Evolutionary conservation across 495 filamentous ascomycete genomes (phyloP), one percentile per base, ranked within the genome.

Genomic region (Penicillium antarcticum): DNA sequence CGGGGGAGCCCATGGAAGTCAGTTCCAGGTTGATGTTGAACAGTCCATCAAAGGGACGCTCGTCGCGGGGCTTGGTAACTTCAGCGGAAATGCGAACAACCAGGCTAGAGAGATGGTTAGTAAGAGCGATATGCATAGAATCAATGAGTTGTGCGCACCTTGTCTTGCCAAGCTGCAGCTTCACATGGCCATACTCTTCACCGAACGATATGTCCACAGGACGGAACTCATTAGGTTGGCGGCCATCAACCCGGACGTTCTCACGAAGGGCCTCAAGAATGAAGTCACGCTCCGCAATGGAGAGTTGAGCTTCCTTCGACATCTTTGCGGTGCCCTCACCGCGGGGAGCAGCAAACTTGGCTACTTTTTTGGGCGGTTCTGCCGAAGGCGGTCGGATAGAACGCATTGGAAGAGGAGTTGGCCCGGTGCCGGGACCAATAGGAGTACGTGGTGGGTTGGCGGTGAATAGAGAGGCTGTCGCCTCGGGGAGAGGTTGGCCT

Each of bases 1-100:
- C 84, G 11, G 94, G 91, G 23, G 90, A 91, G 18, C 88, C 85
- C 87, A 98, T 91, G n/a, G 91, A 88, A 42, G 83, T 86, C 55
- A 98, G 80, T 67, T 98, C 94, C 51, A 91, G 85, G 24, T 83
- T 80, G 64, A 98, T 97, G 45, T 81, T 88, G 72, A 97, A 97
- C 63, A 94, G 79, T 62, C 94, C 94, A 63, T 97, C 92, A 60
- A 96, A 96, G 42, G 91, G 91, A 23, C 94, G 86, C 66, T 97
- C 92, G 38, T 86, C 72, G 63, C 83, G 89, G 34, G 94, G 94
- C 45, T 86, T 80, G 13, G 86, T 84, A 36, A 97, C 85, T 72
- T 92, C 87, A 48, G 88, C 84, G n/a, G 91, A 92, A 49, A 95
- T 88, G 51, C 87, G 85, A 24, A 85, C 87, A 48, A 95, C 73